Evolutionary conservation across 371 early-diverging fungal genomes (phyloP).

Genomic region (Syncephalastrum sp.): DNA sequence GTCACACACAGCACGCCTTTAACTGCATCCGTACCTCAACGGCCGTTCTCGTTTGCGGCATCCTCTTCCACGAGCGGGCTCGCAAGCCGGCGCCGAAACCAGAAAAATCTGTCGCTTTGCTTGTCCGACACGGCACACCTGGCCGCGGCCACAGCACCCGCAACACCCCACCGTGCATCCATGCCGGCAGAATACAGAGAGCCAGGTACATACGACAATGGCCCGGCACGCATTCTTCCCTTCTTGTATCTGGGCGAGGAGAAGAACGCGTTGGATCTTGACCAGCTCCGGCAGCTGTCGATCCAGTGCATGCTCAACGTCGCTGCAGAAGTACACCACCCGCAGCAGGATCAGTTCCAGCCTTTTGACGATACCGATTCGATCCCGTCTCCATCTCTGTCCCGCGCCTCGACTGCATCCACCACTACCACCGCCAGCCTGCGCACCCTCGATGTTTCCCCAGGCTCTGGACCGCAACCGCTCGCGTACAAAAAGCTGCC

Average conservation of each 20-base stretch:
- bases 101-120: conserved; percentile 39
- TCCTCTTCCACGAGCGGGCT: conserved; percentile 19
- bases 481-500: conserved; percentile 59
- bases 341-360: conserved; percentile 29
- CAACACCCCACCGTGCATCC: conserved; percentile 11
- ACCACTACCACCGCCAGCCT: conserved; percentile 8
- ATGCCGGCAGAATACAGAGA: conserved; percentile 14
- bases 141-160: conserved; percentile 10
- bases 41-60: conserved; percentile 15
- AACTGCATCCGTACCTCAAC: conserved; percentile 8
- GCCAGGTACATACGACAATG: conserved; percentile 40
- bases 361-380: conserved; percentile 23
- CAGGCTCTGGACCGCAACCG: not conserved
- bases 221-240: conserved; percentile 63
- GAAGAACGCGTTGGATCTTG: conserved; percentile 50
- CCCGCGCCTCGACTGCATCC: conserved; percentile 31
- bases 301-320: conserved; percentile 75
- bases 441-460: conserved; percentile 5
- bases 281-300: conserved; percentile 38
- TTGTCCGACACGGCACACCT: conserved; percentile 21
- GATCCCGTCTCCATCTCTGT: conserved; percentile 35
- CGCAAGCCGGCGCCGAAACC: conserved; percentile 26
- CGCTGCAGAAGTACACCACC: conserved; percentile 69
- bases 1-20: conserved; percentile 15
- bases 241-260: conserved; percentile 74